A percentile compares a stretch with the other conserved stretches of the same genome.
Conservation (phyloP, 139 green algal species). For the Chlorella sp. region DNA sequence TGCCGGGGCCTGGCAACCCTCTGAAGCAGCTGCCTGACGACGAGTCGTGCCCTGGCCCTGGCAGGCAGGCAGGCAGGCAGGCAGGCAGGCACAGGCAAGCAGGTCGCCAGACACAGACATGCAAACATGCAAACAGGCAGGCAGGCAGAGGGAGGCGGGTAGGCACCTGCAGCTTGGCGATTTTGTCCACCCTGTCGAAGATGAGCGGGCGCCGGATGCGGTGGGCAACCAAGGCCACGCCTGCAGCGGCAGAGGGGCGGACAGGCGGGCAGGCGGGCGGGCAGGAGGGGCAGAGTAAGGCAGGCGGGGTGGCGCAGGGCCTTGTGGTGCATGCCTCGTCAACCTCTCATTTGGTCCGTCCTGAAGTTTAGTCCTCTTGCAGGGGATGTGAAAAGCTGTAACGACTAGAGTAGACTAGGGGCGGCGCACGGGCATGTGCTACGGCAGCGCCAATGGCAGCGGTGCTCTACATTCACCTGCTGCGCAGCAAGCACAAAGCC, state of each 20-base stretch:
- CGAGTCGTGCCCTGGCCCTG: too few species aligned
- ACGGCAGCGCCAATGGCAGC: neutral
- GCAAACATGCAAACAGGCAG: neutral
- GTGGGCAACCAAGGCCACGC: conserved; percentile 29
- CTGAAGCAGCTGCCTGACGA: too few species aligned
- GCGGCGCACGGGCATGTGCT: too few species aligned
- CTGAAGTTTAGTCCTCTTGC: too few species aligned
- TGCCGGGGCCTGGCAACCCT: too few species aligned
- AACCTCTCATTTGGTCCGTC: too few species aligned
- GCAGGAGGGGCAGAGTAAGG: neutral
- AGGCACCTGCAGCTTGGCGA: conserved; percentile 19
- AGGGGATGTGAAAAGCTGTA: too few species aligned
- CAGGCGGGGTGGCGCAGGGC: neutral
- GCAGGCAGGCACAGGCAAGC: neutral
- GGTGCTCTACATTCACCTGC: neutral
- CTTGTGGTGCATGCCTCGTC: too few species aligned
- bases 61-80: too few species aligned
- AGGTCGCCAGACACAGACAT: neutral
- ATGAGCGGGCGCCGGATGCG: conserved; percentile 19
- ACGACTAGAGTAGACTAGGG: neutral
- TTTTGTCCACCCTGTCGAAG: neutral
- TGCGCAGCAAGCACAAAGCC: neutral
- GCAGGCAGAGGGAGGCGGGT: too few species aligned
- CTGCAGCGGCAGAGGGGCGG: neutral
- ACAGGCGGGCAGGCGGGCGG: neutral